Conservation (phyloP, 2,329 filamentous ascomycete genomes). For the Rhytidhysteron rufulum region DNA sequence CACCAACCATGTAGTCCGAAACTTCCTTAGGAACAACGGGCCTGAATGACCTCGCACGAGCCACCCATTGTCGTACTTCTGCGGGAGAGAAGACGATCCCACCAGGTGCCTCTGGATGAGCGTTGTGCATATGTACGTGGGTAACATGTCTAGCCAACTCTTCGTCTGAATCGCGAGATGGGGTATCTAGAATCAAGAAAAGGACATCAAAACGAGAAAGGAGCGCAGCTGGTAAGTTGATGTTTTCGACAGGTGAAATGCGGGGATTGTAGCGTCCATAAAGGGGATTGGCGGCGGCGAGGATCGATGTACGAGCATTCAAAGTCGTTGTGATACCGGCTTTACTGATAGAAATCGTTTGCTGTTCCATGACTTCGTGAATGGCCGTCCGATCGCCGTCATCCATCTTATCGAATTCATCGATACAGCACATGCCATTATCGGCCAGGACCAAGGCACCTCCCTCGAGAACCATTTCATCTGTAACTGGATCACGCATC, state of each 20-base stretch:
- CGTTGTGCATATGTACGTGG: slow-evolving; percentile 94
- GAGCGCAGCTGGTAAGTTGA: slow-evolving; percentile 95
- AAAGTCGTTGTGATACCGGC: slow-evolving; percentile 95
- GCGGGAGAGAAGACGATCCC: slow-evolving; percentile 83
- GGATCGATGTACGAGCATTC: slow-evolving; percentile 91
- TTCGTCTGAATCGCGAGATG: slow-evolving; percentile 82
- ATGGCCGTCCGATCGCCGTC: slow-evolving; percentile 78
- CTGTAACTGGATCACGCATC: slow-evolving; percentile 78
- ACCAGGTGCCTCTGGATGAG: slow-evolving; percentile 69
- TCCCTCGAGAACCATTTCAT: slow-evolving; percentile 80
- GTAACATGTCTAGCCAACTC: slow-evolving; percentile 94
- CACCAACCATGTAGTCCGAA: slow-evolving; percentile 94
- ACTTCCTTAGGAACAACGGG: slow-evolving; percentile 80
- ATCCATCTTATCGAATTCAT: slow-evolving; percentile 89
- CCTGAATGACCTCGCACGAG: slow-evolving; percentile 83
- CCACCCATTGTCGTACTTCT: slow-evolving; percentile 94
- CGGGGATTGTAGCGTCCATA: slow-evolving; percentile 98
- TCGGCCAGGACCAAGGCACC: slow-evolving; percentile 76
- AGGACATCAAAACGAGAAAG: slow-evolving; percentile 96
- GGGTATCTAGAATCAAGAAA: slow-evolving; percentile 94
- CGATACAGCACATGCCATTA: slow-evolving; percentile 81
- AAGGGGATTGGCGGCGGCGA: slow-evolving; percentile 93
- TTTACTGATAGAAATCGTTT: slow-evolving; percentile 82
- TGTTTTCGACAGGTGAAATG: slow-evolving; percentile 96
- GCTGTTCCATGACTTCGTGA: slow-evolving; percentile 86